A percentile compares a stretch with the other conserved stretches of the same genome.
Evolutionary conservation across 805 yeast species (phyloP).

Genomic region (Candida maltosa): DNA sequence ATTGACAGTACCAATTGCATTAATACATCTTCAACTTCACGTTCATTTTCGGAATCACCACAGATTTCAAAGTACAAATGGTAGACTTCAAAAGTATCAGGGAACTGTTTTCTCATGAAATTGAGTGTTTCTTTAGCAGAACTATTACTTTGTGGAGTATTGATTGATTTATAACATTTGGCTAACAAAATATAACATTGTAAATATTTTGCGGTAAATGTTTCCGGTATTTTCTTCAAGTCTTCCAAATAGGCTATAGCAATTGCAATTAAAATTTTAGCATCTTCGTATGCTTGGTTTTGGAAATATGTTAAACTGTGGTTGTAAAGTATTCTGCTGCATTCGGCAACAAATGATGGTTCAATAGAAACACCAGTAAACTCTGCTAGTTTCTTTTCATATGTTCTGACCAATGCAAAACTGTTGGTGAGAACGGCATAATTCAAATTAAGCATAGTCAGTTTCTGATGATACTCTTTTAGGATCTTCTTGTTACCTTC

Average conservation of each 20-base stretch:
- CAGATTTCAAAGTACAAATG: slow-evolving; percentile 1
- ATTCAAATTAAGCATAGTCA: slow-evolving; percentile 2
- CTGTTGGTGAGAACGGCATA: not conserved
- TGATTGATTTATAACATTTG: slow-evolving; percentile 2
- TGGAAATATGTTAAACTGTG: not conserved
- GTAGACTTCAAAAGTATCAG: slow-evolving; percentile 4
- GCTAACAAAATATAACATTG: slow-evolving; percentile 3
- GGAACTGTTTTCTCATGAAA: slow-evolving; percentile 3
- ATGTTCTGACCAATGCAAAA: not conserved
- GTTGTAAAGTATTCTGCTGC: slow-evolving; percentile 3
- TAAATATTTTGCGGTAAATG: slow-evolving; percentile 1
- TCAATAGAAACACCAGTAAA: too few relatives aligned
- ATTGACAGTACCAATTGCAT: slow-evolving; percentile 5
- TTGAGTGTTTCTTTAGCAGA: slow-evolving; percentile 2
- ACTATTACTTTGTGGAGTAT: not conserved
- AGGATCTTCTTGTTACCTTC: not conserved
- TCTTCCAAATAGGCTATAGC: slow-evolving; percentile 4
- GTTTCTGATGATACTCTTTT: slow-evolving; percentile 2
- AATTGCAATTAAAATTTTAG: not conserved
- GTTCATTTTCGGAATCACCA: not conserved
- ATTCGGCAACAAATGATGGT: slow-evolving; percentile 2
- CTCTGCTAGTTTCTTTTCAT: slow-evolving; percentile 2
- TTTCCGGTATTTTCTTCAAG: not conserved
- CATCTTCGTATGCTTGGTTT: not conserved
- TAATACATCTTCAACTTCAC: slow-evolving; percentile 1